Evolutionary conservation across 345 rosid genomes (phyloP).

Genomic region (Citrus maxima): DNA sequence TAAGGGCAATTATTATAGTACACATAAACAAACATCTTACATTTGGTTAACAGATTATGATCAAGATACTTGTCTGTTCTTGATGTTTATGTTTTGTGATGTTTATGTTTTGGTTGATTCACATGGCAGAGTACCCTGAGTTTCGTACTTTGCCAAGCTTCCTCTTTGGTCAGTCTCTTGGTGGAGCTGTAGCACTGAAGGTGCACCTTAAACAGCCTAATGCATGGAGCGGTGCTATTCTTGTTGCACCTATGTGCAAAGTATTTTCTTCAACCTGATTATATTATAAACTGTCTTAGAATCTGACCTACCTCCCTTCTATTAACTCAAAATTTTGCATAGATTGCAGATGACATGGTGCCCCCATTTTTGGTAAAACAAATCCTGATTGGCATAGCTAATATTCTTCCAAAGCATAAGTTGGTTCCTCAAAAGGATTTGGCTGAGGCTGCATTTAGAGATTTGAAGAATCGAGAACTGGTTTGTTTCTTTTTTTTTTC

Average conservation of each 20-base stretch:
- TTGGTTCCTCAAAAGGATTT: conserved; percentile 86
- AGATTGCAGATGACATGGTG: conserved; percentile 90
- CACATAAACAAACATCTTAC: not conserved
- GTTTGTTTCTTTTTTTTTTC: conserved; percentile 27
- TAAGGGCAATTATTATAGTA: not conserved
- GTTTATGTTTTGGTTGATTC: conserved; percentile 16
- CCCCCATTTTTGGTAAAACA: conserved; percentile 60
- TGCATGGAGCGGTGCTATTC: conserved; percentile 85
- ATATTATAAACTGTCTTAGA: conserved; percentile 5
- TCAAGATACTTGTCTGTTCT: not conserved
- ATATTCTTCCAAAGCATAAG: conserved; percentile 71
- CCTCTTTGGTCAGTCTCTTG: conserved; percentile 93
- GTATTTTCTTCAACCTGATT: conserved; percentile 38
- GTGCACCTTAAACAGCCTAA: conserved; percentile 80
- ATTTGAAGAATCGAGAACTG: conserved; percentile 54
- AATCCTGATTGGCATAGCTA: conserved; percentile 68
- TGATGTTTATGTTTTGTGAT: conserved; percentile 13
- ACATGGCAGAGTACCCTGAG: conserved; percentile 55
- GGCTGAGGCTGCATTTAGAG: conserved; percentile 78
- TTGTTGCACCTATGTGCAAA: conserved; percentile 98
- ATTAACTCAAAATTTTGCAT: conserved; percentile 13
- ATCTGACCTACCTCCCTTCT: not conserved
- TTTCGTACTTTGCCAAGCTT: conserved; percentile 59
- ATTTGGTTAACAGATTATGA: not conserved
- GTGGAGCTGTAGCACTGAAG: conserved; percentile 94